phyloP scores from a whole-genome alignment of 1,284 basidiomycete species.

The Malassezia sp. region DNA sequence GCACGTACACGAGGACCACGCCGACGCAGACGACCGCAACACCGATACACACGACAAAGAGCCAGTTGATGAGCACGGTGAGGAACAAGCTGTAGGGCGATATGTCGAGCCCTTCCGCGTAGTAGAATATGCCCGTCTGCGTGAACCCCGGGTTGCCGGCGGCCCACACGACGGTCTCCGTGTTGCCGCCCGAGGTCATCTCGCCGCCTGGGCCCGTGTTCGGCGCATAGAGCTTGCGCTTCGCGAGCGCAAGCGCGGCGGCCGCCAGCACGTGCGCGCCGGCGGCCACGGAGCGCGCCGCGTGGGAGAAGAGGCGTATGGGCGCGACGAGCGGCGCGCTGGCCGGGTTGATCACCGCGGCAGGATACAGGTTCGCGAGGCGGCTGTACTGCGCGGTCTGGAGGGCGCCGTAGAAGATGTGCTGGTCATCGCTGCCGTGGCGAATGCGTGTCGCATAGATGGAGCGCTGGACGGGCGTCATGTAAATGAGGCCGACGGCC shows the following conservation, averaged over 20 bases:
- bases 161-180: slow-evolving; percentile 17
- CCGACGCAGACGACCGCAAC: slow-evolving; percentile 18
- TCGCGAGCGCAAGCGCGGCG: not conserved
- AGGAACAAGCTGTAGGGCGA: slow-evolving; percentile 36
- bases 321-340: slow-evolving; percentile 8
- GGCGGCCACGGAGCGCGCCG: too few relatives aligned
- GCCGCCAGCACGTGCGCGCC: not conserved
- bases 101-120: slow-evolving; percentile 31
- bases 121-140: slow-evolving; percentile 26
- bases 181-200: slow-evolving; percentile 16
- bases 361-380: slow-evolving; percentile 12
- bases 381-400: slow-evolving; percentile 22
- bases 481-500: slow-evolving; percentile 69
- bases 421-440: slow-evolving; percentile 62
- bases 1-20: slow-evolving; percentile 14
- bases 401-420: slow-evolving; percentile 22
- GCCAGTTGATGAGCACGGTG: slow-evolving; percentile 34
- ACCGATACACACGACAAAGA: slow-evolving; percentile 28
- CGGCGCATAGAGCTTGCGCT: slow-evolving; percentile 28
- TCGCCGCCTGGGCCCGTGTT: slow-evolving; percentile 38
- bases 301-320: too few relatives aligned
- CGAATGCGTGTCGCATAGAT: slow-evolving; percentile 68
- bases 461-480: slow-evolving; percentile 59
- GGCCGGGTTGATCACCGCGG: slow-evolving; percentile 9
- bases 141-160: slow-evolving; percentile 18